A percentile compares a stretch with the other conserved stretches of the same genome.
Conservation (phyloP, 164 flowering plant species). For the Buxus sempervirens region DNA sequence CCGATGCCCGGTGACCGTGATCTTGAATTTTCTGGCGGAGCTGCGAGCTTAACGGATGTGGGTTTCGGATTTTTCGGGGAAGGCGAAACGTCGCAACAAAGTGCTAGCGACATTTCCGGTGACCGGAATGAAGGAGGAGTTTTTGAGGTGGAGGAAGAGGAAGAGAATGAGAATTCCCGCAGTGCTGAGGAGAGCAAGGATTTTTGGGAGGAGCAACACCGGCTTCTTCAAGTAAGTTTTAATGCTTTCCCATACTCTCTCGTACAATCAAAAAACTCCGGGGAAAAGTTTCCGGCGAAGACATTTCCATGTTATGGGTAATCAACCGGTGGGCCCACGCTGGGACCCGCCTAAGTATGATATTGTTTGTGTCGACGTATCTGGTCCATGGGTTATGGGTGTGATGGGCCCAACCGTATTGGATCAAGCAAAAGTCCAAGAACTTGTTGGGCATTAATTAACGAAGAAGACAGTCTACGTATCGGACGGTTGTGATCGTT, state of each 20-base stretch:
- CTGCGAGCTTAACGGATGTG: background rate
- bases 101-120: background rate
- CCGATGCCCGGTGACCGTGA: background rate
- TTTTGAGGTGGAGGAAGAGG: constrained; percentile 23
- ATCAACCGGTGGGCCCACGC: too few relatives aligned
- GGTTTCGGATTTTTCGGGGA: constrained; percentile 10
- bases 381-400: too few relatives aligned
- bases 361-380: too few relatives aligned
- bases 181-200: constrained; percentile 30
- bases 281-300: background rate
- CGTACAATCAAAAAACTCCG: background rate
- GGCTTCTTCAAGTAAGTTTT: constrained; percentile 41
- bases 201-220: constrained; percentile 53
- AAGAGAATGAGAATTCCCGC: constrained; percentile 10
- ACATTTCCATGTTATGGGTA: background rate
- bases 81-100: constrained; percentile 17
- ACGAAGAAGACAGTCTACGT: too few relatives aligned
- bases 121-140: constrained; percentile 7
- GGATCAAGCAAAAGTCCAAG: too few relatives aligned
- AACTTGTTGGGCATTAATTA: too few relatives aligned
- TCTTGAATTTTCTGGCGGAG: background rate
- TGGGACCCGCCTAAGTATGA: too few relatives aligned
- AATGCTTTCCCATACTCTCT: background rate
- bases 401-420: too few relatives aligned
- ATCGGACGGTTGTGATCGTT: too few relatives aligned